phyloP scores from a whole-genome alignment of 2,329 filamentous ascomycete species.

The Xylaria sp. region DNA sequence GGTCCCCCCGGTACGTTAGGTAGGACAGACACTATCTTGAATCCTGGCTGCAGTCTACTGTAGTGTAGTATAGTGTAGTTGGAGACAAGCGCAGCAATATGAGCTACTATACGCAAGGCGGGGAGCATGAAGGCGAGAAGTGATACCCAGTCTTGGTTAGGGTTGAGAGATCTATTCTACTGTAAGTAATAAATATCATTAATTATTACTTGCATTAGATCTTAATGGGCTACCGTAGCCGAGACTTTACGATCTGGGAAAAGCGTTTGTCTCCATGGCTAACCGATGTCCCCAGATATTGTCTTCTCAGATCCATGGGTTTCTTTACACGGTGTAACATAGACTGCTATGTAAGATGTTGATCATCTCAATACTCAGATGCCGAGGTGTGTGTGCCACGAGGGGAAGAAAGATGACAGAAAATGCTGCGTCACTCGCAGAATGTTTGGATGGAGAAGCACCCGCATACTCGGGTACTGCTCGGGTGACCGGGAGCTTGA shows the following conservation, averaged over 20 bases:
- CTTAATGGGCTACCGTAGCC: not conserved
- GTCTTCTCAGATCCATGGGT: not conserved
- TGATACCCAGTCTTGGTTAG: conserved; percentile 8
- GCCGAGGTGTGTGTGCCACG: not conserved
- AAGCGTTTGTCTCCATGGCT: conserved; percentile 1
- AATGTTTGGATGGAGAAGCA: not conserved
- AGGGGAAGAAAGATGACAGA: conserved; percentile 3
- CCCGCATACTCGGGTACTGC: not conserved
- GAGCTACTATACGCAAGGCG: conserved; percentile 10
- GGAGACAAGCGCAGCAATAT: not conserved
- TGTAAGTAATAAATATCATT: not conserved
- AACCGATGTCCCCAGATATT: not conserved
- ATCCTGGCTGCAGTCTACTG: not conserved
- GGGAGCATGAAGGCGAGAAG: conserved; percentile 14
- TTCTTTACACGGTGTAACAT: not conserved
- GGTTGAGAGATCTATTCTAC: conserved; percentile 1
- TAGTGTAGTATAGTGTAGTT: not conserved
- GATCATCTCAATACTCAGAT: not conserved
- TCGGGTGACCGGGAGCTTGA: not conserved
- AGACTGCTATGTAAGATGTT: not conserved
- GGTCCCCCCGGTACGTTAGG: too few species aligned
- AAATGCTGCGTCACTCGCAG: not conserved
- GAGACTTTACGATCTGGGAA: not conserved
- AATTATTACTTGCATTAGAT: too few species aligned
- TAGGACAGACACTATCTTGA: conserved; percentile 18